Percentiles rank a stretch among this genome's conserved stretches.
These are phyloP conservation scores for Cerrena zonata DNA, from an alignment of 1,284 basidiomycete species.

Conservation along the genomic window DNA sequence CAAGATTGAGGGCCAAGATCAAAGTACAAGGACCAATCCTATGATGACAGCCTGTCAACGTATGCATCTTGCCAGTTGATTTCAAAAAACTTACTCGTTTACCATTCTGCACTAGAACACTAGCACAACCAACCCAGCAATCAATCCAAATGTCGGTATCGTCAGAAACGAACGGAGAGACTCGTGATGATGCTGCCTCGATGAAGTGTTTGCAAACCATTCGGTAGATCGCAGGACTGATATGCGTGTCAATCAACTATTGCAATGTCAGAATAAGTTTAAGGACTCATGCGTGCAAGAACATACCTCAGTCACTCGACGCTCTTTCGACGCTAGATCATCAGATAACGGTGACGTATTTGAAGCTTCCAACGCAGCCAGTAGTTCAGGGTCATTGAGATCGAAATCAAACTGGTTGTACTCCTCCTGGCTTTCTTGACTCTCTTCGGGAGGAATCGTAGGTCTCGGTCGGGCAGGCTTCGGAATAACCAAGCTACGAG, in stretches of 20 bases:
- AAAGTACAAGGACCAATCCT: constrained; percentile 68
- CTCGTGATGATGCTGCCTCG: constrained; percentile 22
- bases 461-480: constrained; percentile 35
- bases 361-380: constrained; percentile 43
- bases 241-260: constrained; percentile 52
- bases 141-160: constrained; percentile 56
- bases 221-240: constrained; percentile 59
- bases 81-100: constrained; percentile 36
- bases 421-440: constrained; percentile 75
- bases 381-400: constrained; percentile 55
- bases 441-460: constrained; percentile 28
- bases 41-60: no score
- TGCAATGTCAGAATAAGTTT: not conserved
- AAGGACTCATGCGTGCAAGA: not conserved
- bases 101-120: constrained; percentile 59
- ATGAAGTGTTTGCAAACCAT: constrained; percentile 47
- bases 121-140: constrained; percentile 75
- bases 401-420: constrained; percentile 53
- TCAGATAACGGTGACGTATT: constrained; percentile 10
- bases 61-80: no score
- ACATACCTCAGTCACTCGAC: constrained; percentile 38
- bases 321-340: constrained; percentile 36
- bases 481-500: constrained; percentile 49
- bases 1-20: constrained; percentile 54
- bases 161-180: constrained; percentile 25